A percentile compares a stretch with the other conserved stretches of the same genome.
These are phyloP conservation scores for Citrus unshiu DNA, from an alignment of 345 rosid genomes.

Conservation along the genomic window DNA sequence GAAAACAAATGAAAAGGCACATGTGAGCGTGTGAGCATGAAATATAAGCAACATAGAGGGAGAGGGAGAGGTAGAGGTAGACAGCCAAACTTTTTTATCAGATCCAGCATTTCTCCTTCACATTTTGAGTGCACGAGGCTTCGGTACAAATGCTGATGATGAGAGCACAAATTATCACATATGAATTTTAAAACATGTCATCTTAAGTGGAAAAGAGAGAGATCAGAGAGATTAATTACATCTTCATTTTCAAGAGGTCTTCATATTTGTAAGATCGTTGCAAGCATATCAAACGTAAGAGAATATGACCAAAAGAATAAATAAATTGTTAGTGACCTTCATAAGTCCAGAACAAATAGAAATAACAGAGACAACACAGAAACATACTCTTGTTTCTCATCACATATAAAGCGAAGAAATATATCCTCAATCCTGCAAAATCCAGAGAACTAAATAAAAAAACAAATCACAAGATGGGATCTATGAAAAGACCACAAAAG, in stretches of 20 bases:
- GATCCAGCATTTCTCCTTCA: slow-evolving; percentile 28
- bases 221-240: slow-evolving; percentile 8
- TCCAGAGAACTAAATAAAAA: not conserved
- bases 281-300: not conserved
- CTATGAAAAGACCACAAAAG: not conserved
- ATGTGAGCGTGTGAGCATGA: not conserved
- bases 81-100: slow-evolving; percentile 16
- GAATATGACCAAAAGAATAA: not conserved
- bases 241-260: slow-evolving; percentile 17
- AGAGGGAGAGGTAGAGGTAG: too few relatives aligned
- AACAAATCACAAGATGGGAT: not conserved
- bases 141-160: slow-evolving; percentile 13
- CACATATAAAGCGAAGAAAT: slow-evolving; percentile 20
- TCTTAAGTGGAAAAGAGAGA: not conserved
- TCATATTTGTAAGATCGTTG: not conserved
- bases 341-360: not conserved
- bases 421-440: slow-evolving; percentile 29
- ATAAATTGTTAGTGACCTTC: not conserved
- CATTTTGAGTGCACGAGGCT: slow-evolving; percentile 17
- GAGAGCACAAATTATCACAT: not conserved
- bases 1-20: not conserved
- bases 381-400: slow-evolving; percentile 9
- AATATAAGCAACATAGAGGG: not conserved
- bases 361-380: not conserved
- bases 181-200: not conserved